phyloP scores from a whole-genome alignment of 352 stramenopile genomes.

The Phytophthora crassamura region DNA sequence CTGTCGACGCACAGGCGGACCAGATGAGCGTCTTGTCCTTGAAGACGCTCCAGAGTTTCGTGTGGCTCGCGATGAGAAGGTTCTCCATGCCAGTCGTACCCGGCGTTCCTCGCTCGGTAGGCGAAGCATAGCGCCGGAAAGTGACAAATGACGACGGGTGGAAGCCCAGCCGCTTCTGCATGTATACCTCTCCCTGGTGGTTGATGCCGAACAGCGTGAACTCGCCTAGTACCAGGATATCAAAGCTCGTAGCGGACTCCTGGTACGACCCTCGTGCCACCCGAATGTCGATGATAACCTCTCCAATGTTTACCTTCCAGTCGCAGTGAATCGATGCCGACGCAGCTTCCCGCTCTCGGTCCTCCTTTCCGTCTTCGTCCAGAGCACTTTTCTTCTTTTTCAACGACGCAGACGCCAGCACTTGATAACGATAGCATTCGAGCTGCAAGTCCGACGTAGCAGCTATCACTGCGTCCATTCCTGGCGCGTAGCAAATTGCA shows the following conservation, averaged over 20 bases:
- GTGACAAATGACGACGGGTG: constrained; percentile 69
- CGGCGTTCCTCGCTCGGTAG: constrained; percentile 21
- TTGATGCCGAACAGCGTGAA: constrained; percentile 84
- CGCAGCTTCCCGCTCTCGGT: constrained; percentile 23
- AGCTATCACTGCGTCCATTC: constrained; percentile 85
- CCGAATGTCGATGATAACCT: constrained; percentile 68
- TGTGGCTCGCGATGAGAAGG: constrained; percentile 75
- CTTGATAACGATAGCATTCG: constrained; percentile 91
- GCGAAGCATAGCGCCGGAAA: constrained; percentile 43
- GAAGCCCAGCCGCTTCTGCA: constrained; percentile 84
- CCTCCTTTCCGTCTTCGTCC: constrained; percentile 49
- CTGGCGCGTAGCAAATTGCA: constrained; percentile 78
- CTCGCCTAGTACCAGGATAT: constrained; percentile 86
- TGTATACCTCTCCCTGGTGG: constrained; percentile 73
- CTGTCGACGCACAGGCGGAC: constrained; percentile 61
- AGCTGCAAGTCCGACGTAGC: constrained; percentile 84
- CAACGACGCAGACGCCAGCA: constrained; percentile 76
- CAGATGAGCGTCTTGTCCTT: constrained; percentile 83
- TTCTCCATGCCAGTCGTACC: constrained; percentile 57
- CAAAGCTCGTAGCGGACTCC: constrained; percentile 62
- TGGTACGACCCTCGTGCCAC: constrained; percentile 56
- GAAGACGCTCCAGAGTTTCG: constrained; percentile 82
- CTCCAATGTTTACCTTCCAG: constrained; percentile 75
- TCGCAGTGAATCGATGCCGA: constrained; percentile 57
- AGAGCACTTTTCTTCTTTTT: constrained; percentile 63